Percentiles rank a stretch among this genome's conserved stretches.
These are phyloP conservation scores for Claviceps sp. DNA, from an alignment of 2,329 filamentous ascomycete genomes.

Conservation along the genomic window DNA sequence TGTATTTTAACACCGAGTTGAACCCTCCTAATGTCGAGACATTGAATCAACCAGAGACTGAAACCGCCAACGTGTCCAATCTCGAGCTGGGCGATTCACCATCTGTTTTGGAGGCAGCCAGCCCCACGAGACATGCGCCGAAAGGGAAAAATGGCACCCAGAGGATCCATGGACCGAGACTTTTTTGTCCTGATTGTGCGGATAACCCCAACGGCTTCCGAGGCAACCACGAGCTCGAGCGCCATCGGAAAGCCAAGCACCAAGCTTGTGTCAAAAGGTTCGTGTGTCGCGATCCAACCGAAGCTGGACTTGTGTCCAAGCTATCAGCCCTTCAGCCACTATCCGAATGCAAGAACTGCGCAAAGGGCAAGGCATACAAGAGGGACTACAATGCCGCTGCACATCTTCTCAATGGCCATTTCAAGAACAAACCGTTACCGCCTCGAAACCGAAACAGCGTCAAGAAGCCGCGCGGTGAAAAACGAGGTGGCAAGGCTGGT, in stretches of 20 bases:
- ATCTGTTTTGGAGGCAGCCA: slow-evolving; percentile 3
- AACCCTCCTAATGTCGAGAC: slow-evolving; percentile 35
- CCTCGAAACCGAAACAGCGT: slow-evolving; percentile 26
- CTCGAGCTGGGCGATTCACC: slow-evolving; percentile 27
- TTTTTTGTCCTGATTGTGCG: slow-evolving; percentile 56
- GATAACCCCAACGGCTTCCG: slow-evolving; percentile 69
- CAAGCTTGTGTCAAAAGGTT: slow-evolving; percentile 39
- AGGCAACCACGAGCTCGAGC: slow-evolving; percentile 68
- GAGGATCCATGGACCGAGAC: slow-evolving; percentile 46
- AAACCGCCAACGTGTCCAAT: slow-evolving; percentile 24
- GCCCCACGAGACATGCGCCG: slow-evolving; percentile 17
- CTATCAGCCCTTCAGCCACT: slow-evolving; percentile 50
- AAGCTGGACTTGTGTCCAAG: slow-evolving; percentile 24
- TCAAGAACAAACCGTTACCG: slow-evolving; percentile 46
- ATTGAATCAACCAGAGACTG: slow-evolving; percentile 26
- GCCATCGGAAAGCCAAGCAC: slow-evolving; percentile 57
- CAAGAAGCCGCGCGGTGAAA: slow-evolving; percentile 28
- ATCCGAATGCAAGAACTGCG: slow-evolving; percentile 72
- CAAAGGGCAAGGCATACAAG: slow-evolving; percentile 63
- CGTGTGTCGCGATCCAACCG: slow-evolving; percentile 41
- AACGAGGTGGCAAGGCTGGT: slow-evolving; percentile 40
- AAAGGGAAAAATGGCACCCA: slow-evolving; percentile 32
- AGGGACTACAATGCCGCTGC: slow-evolving; percentile 93
- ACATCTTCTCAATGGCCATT: slow-evolving; percentile 78
- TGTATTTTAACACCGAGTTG: slow-evolving; percentile 26